Percentiles rank a stretch among this genome's conserved stretches.
phyloP scores from a whole-genome alignment of 345 rosid species.

The Lepidium sativum region DNA sequence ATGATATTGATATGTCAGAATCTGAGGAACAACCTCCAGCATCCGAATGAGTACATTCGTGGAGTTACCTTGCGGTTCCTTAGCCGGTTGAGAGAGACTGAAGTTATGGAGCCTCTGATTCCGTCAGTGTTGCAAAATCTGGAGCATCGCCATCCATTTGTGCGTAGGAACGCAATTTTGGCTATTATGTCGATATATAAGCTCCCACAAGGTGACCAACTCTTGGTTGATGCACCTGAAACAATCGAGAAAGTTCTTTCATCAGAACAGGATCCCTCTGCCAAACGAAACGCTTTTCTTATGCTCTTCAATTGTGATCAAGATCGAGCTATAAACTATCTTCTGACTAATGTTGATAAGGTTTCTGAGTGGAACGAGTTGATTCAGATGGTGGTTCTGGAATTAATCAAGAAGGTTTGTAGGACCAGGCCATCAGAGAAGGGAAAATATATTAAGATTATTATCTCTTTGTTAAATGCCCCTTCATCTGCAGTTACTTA shows the following conservation, averaged over 20 bases:
- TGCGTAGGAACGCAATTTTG: conserved; percentile 54
- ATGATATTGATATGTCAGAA: conserved; percentile 96
- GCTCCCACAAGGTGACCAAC: conserved; percentile 71
- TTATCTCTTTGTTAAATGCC: conserved; percentile 51
- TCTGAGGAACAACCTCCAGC: conserved; percentile 91
- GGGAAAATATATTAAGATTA: conserved; percentile 62
- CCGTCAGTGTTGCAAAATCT: conserved; percentile 64
- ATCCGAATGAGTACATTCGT: conserved; percentile 89
- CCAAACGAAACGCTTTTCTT: conserved; percentile 62
- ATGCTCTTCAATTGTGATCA: conserved; percentile 64
- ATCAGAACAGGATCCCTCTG: conserved; percentile 55
- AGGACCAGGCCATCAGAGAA: conserved; percentile 51
- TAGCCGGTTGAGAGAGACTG: conserved; percentile 53
- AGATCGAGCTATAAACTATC: conserved; percentile 50
- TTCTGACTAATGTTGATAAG: conserved; percentile 48
- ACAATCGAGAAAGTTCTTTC: conserved; percentile 56
- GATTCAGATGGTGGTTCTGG: conserved; percentile 68
- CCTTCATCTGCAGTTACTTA: conserved; percentile 58
- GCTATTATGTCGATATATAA: conserved; percentile 67
- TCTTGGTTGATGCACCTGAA: conserved; percentile 63
- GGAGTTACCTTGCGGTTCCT: conserved; percentile 76
- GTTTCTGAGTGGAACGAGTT: conserved; percentile 57
- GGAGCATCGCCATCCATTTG: conserved; percentile 58
- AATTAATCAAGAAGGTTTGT: conserved; percentile 60
- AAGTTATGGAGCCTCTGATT: conserved; percentile 42